Conservation (phyloP, 2,329 filamentous ascomycete species). For the Fusarium bactridioides region DNA sequence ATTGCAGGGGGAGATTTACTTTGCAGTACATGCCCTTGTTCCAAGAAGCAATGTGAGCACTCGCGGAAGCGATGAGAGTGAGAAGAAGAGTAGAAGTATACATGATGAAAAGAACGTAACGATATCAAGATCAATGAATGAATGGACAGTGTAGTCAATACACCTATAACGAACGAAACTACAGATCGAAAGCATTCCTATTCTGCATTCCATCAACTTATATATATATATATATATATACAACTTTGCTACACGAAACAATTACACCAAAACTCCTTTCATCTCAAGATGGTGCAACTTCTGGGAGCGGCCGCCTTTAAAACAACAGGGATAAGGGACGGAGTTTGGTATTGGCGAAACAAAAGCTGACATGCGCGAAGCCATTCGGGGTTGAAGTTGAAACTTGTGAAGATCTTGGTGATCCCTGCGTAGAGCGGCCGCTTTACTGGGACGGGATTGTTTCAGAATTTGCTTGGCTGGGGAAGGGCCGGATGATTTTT, state of each 20-base stretch:
- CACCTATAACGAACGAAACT: conserved; percentile 27
- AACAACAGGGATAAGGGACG: conserved; percentile 11
- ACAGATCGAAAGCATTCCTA: not conserved
- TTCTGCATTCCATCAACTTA: not conserved
- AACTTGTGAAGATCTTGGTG: conserved; percentile 16
- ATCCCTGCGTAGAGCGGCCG: conserved; percentile 25
- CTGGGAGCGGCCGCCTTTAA: conserved; percentile 31
- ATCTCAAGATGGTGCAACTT: conserved; percentile 27
- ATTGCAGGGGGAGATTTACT: not conserved
- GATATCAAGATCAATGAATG: not conserved
- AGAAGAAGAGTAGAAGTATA: conserved; percentile 32
- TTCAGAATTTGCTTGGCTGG: conserved; percentile 4
- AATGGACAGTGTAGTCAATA: conserved; percentile 33
- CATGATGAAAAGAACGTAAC: conserved; percentile 19
- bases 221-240: not conserved
- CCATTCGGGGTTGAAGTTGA: conserved; percentile 8
- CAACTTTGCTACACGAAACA: not conserved
- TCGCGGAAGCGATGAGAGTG: conserved; percentile 29
- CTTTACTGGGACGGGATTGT: conserved; percentile 10
- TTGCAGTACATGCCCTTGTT: conserved; percentile 43
- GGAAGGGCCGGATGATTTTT: not conserved
- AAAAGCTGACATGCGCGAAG: not conserved
- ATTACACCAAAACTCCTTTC: conserved; percentile 22
- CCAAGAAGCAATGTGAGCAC: conserved; percentile 41
- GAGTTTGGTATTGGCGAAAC: conserved; percentile 26